These are phyloP conservation scores for Xerocomellus intermedius DNA, from an alignment of 768 basidiomycete genomes.

Conservation along the genomic window DNA sequence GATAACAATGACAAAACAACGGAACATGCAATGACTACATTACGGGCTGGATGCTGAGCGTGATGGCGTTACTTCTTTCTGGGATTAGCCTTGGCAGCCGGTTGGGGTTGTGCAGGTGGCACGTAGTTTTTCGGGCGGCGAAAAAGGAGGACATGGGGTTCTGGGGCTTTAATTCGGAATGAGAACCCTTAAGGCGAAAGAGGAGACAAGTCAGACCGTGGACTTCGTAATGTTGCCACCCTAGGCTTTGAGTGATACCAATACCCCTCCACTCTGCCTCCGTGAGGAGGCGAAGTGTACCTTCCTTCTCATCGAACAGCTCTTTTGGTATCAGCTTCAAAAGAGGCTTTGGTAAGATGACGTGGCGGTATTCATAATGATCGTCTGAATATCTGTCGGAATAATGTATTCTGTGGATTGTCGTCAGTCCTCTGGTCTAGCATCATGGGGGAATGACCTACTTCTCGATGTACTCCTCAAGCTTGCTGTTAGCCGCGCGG, in stretches of 20 bases:
- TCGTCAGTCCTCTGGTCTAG: constrained; percentile 17
- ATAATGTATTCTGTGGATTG: constrained; percentile 69
- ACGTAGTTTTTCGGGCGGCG: constrained; percentile 73
- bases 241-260: constrained; percentile 92
- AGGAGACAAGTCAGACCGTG: constrained; percentile 57
- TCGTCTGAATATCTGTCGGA: constrained; percentile 93
- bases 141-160: constrained; percentile 93
- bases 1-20: constrained; percentile 21
- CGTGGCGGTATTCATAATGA: constrained; percentile 92
- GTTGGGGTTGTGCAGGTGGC: constrained; percentile 47
- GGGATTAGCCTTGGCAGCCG: constrained; percentile 38
- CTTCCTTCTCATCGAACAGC: constrained; percentile 74
- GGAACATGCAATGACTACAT: constrained; percentile 23
- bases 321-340: constrained; percentile 91
- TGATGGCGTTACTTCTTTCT: constrained; percentile 39
- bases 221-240: constrained; percentile 98
- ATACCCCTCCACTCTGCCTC: constrained; percentile 96
- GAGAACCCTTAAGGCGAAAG: constrained; percentile 7
- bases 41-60: constrained; percentile 2
- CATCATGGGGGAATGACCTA: constrained; percentile 31
- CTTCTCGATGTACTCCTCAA: constrained; percentile 82
- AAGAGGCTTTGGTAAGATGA: constrained; percentile 93
- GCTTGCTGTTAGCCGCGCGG: constrained; percentile 45
- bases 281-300: constrained; percentile 74
- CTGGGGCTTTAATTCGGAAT: constrained; percentile 58